These are phyloP conservation scores for Flagelloscypha sp. DNA, from an alignment of 768 basidiomycete genomes.

Conservation along the genomic window DNA sequence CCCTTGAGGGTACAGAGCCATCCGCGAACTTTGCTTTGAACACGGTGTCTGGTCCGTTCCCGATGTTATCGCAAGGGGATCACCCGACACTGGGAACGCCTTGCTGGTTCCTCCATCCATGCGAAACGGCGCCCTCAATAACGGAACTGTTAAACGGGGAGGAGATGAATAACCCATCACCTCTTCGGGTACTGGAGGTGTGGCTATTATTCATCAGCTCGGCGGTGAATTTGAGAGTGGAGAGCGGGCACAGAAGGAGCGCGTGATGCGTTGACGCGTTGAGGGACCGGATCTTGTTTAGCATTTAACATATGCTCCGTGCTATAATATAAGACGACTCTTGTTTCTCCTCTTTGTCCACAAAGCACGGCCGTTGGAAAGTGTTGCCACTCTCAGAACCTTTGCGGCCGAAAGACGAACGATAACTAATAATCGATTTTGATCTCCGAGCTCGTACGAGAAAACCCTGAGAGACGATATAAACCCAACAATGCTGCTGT, in stretches of 20 bases:
- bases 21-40: conserved; percentile 53
- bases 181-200: conserved; percentile 51
- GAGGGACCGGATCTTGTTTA: no score
- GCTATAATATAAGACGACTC: no score
- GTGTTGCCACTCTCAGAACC: no score
- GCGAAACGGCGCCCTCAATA: conserved; percentile 61
- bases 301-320: no score
- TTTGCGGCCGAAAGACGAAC: no score
- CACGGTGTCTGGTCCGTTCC: conserved; percentile 46
- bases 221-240: conserved; percentile 46
- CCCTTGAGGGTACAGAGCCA: conserved; percentile 32
- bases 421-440: no score
- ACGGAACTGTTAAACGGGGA: conserved; percentile 57
- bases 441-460: background rate
- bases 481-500: no score
- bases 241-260: no score
- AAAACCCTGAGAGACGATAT: background rate
- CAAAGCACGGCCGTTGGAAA: no score
- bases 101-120: conserved; percentile 86
- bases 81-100: conserved; percentile 70
- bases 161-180: conserved; percentile 20
- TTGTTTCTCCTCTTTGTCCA: no score
- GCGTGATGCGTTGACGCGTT: no score
- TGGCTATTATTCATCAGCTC: conserved; percentile 75
- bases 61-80: conserved; percentile 79